phyloP scores from a whole-genome alignment of 1,284 basidiomycete species.

The Tetrapyrgos nigripes region DNA sequence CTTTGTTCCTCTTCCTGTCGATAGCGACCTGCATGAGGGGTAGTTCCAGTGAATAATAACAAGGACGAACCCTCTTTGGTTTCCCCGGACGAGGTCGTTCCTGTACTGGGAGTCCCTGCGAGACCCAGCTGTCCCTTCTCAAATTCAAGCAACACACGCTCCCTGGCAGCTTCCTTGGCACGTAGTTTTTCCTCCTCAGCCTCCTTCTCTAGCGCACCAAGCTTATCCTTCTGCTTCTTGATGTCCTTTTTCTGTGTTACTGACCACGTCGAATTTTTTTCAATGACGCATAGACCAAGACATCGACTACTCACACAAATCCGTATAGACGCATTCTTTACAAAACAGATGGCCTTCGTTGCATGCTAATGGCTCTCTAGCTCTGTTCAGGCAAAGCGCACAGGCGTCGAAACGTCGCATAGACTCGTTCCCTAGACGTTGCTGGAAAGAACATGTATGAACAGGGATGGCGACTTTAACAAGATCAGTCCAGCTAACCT shows the following conservation, averaged over 20 bases:
- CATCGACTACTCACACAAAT: constrained; percentile 61
- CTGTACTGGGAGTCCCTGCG: constrained; percentile 47
- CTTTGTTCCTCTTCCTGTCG: constrained; percentile 62
- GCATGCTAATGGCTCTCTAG: constrained; percentile 83
- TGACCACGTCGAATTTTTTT: constrained; percentile 35
- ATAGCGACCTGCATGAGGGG: neutral
- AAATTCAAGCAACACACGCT: constrained; percentile 86
- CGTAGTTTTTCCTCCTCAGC: constrained; percentile 74
- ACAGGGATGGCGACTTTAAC: constrained; percentile 1
- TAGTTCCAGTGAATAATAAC: neutral
- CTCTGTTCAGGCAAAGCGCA: constrained; percentile 82
- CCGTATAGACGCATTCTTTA: constrained; percentile 85
- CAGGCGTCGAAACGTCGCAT: constrained; percentile 91
- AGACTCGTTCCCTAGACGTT: constrained; percentile 89
- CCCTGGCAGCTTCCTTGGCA: constrained; percentile 76
- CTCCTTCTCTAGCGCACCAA: constrained; percentile 77
- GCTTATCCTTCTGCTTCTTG: constrained; percentile 79
- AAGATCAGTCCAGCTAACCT: constrained; percentile 48
- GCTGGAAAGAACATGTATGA: constrained; percentile 42
- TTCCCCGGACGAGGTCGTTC: constrained; percentile 23
- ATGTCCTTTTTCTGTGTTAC: constrained; percentile 91
- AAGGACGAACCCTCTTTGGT: constrained; percentile 36
- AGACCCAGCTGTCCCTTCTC: constrained; percentile 82
- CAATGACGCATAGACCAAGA: neutral
- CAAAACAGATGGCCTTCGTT: constrained; percentile 89